Conservation (phyloP, 192 early-diverging fungal genomes). For the Backusella circina region DNA sequence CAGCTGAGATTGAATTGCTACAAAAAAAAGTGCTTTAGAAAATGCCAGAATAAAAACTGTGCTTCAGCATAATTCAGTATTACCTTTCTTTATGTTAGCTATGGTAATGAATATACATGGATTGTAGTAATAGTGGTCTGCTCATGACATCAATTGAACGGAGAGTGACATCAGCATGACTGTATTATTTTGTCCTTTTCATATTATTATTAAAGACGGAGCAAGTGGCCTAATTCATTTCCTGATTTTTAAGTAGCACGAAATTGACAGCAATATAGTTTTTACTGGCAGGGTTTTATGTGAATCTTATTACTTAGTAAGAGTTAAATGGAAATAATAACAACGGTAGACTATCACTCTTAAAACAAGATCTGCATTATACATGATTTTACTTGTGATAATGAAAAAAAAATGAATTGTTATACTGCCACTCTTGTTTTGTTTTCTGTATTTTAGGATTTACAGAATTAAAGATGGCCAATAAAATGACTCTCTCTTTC, state of each 20-base stretch:
- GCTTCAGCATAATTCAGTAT: too few relatives aligned
- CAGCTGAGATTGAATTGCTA: not conserved
- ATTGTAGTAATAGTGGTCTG: too few relatives aligned
- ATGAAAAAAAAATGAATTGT: not conserved
- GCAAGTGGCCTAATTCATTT: not conserved
- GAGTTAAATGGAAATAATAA: not conserved
- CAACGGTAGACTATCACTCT: not conserved
- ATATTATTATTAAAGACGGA: too few relatives aligned
- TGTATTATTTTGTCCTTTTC: too few relatives aligned
- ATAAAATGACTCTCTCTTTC: not conserved
- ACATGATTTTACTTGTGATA: not conserved
- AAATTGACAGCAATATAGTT: not conserved
- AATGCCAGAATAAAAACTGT: too few relatives aligned
- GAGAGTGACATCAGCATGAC: not conserved
- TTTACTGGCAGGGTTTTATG: not conserved
- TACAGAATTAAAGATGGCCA: not conserved
- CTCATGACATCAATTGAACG: too few relatives aligned
- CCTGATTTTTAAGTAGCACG: not conserved
- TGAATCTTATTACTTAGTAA: not conserved
- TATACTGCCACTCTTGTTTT: not conserved
- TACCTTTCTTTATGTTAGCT: too few relatives aligned
- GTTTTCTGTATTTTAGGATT: not conserved
- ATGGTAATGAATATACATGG: too few relatives aligned
- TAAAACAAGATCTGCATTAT: not conserved
- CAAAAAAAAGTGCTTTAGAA: not conserved